Base-by-base conservation (phyloP, 352 stramenopile genomes). In the Phytophthora chlamydospora region DNA sequence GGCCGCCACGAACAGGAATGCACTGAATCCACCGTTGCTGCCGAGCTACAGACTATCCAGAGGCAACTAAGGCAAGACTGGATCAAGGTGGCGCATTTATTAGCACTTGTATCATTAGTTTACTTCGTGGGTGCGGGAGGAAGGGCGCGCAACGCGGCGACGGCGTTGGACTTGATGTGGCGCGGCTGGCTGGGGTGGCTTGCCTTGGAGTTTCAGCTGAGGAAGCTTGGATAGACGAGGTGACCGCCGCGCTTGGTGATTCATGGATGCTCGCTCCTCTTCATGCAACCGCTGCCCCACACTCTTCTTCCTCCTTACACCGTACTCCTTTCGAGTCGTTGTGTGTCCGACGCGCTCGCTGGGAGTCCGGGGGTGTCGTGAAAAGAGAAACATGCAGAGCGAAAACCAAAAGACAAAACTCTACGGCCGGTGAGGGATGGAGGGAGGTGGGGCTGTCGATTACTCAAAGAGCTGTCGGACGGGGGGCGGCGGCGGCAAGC, bases 381-480 rank as follows among this genome's bases (percentile, higher is more conserved):
- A 31, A 48, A 59, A 44, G 31, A 53, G 35, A 71, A 67, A 58
- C 40, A 71, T 67, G 58, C 40, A 72, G 35, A 52, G 41, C 32
- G 16, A 50, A 45, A 62, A 58, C 32, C 40, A 31, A 50, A 55
- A 62, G 33, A 47, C 57, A 66, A 68, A 68, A 66, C 33, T 66
- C 52, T 68, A 67, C 59, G 44, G 61, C 44, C 34, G 40, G 32
- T 29, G 39, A 58, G 46, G 36, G 42, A 33, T 43, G 36, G 38
- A 50, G 40, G 39, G 42, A 62, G 43, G 31, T n/a, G 29, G 29
- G 13, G 47, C 44, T 64, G 51, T 70, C 50, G 56, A 59, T 73
- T 76, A 80, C 63, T 76, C 71, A 67, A 80, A 80, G 44, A 80
- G 63, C 56, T 70, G 71, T 48, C 71, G 63, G 12, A 71, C 45